These are phyloP conservation scores for Colletotrichum ledebouriae DNA, from an alignment of 2,329 filamentous ascomycete genomes.

Conservation along the genomic window DNA sequence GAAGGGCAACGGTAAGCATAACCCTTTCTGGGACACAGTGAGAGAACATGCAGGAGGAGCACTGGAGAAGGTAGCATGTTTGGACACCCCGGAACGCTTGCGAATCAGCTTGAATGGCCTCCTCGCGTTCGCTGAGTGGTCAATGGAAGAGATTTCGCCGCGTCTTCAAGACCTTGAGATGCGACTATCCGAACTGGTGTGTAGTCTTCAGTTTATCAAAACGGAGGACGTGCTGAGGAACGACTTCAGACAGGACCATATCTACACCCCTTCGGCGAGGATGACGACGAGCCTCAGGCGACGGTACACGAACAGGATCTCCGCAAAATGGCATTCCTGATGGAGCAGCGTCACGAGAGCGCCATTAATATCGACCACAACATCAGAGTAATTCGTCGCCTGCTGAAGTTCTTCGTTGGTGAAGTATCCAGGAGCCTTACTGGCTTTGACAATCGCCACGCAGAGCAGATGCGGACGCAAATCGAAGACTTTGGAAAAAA, in stretches of 20 bases:
- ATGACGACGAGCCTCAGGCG: constrained; percentile 4
- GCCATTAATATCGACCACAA: constrained; percentile 27
- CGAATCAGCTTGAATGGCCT: constrained; percentile 20
- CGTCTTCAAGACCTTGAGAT: constrained; percentile 29
- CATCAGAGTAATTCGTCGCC: constrained; percentile 23
- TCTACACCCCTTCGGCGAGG: constrained; percentile 23
- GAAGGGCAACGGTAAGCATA: constrained; percentile 24
- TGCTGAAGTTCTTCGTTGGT: constrained; percentile 21
- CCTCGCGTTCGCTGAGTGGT: constrained; percentile 23
- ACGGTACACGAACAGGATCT: constrained; percentile 29
- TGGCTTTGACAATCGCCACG: not conserved
- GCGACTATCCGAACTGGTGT: constrained; percentile 30
- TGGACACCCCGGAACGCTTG: constrained; percentile 13
- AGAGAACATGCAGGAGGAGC: not conserved
- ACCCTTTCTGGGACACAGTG: constrained; percentile 25
- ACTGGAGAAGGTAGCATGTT: not conserved
- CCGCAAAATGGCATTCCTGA: constrained; percentile 31
- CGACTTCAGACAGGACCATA: constrained; percentile 17
- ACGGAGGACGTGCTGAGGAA: not conserved
- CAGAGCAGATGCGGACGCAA: constrained; percentile 8
- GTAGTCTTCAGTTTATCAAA: not conserved
- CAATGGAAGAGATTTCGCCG: constrained; percentile 19
- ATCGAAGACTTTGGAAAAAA: constrained; percentile 14
- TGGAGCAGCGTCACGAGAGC: constrained; percentile 24
- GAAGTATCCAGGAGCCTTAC: not conserved